phyloP scores from a whole-genome alignment of 2,329 filamentous ascomycete genomes.

The Xylariaceae sp. region DNA sequence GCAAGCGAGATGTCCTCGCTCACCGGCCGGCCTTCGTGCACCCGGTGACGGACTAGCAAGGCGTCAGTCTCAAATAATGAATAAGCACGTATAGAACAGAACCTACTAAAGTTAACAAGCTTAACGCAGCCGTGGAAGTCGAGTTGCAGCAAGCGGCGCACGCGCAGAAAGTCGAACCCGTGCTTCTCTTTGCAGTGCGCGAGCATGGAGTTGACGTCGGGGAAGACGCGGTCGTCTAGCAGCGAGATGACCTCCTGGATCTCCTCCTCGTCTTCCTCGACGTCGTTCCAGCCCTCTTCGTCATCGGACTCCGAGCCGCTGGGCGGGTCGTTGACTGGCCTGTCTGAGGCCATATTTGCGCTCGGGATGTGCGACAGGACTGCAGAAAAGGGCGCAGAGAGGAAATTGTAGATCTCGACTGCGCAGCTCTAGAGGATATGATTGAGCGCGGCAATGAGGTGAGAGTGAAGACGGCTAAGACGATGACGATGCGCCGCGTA shows the following conservation, averaged over 20 bases:
- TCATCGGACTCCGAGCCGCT: constrained; percentile 38
- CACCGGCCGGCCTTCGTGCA: constrained; percentile 42
- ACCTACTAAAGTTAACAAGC: constrained; percentile 63
- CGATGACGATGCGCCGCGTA: not conserved
- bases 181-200: constrained; percentile 62
- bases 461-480: not conserved
- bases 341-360: constrained; percentile 6
- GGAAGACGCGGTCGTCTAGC: constrained; percentile 63
- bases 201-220: constrained; percentile 62
- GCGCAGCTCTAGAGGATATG: not conserved
- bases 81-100: not conserved
- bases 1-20: constrained; percentile 57
- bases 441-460: not conserved
- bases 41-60: constrained; percentile 43
- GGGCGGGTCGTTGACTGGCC: constrained; percentile 13
- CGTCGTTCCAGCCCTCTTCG: constrained; percentile 50
- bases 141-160: constrained; percentile 54
- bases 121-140: constrained; percentile 73
- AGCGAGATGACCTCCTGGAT: constrained; percentile 61
- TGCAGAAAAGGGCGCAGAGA: constrained; percentile 1
- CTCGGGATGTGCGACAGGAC: not conserved
- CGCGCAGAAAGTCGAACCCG: constrained; percentile 61
- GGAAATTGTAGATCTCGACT: constrained; percentile 8
- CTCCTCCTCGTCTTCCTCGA: constrained; percentile 58
- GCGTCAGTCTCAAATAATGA: constrained; percentile 6